Evolutionary conservation across 495 filamentous ascomycete genomes (phyloP).

Genomic region (Daldinia decipiens): DNA sequence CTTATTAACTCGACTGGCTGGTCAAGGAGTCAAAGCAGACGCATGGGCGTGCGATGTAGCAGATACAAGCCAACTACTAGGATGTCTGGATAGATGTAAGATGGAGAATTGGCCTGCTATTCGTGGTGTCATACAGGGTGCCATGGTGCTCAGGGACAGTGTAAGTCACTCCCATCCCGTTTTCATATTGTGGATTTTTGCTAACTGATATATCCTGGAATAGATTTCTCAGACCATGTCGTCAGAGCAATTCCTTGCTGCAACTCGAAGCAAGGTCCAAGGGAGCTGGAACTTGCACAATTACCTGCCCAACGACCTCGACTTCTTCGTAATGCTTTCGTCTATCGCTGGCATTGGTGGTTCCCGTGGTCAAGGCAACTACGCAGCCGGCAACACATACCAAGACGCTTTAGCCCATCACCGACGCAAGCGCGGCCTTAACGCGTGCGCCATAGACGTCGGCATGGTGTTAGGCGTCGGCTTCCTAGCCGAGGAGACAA

Average conservation of each 20-base stretch:
- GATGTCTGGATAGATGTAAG: conserved; percentile 15
- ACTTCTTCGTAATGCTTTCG: conserved; percentile 66
- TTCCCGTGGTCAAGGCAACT: conserved; percentile 62
- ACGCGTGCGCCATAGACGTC: conserved; percentile 58
- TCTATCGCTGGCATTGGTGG: conserved; percentile 62
- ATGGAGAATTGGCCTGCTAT: conserved; percentile 53
- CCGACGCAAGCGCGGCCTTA: conserved; percentile 45
- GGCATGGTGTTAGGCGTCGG: conserved; percentile 52
- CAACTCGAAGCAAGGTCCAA: conserved; percentile 59
- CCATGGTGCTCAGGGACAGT: conserved; percentile 47
- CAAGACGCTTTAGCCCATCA: conserved; percentile 56
- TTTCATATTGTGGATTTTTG: too few species aligned
- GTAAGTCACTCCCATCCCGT: background rate
- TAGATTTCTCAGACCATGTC: conserved; percentile 49
- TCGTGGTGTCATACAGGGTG: conserved; percentile 58
- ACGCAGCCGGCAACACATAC: conserved; percentile 65
- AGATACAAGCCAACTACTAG: conserved; percentile 16
- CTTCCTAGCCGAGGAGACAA: conserved; percentile 34
- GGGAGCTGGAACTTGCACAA: conserved; percentile 64
- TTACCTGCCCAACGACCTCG: conserved; percentile 47
- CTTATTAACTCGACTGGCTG: conserved; percentile 10
- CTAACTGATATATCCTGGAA: background rate
- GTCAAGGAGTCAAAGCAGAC: conserved; percentile 19
- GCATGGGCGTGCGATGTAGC: conserved; percentile 52
- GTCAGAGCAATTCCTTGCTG: conserved; percentile 52